Conservation (phyloP, 2,329 filamentous ascomycete genomes). For the Phialocephala subalpina region DNA sequence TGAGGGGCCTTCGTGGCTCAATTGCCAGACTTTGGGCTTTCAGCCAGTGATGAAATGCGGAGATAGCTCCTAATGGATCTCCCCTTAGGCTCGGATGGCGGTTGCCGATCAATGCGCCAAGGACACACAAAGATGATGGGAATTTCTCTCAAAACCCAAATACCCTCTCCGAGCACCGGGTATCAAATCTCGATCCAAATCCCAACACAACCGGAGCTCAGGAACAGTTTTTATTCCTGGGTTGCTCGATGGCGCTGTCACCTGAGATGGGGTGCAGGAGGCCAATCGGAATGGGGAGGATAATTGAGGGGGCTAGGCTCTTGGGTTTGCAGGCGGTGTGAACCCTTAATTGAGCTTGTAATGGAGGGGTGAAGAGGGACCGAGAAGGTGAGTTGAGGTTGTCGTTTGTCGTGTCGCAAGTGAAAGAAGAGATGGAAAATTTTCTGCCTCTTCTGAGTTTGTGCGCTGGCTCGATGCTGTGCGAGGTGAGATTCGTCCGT, state of each 20-base stretch:
- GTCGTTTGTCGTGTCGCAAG: background rate
- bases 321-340: constrained; percentile 13
- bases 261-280: background rate
- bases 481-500: constrained; percentile 17
- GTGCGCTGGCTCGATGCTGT: constrained; percentile 12
- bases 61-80: constrained; percentile 13
- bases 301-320: constrained; percentile 8
- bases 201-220: background rate
- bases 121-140: background rate
- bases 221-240: background rate
- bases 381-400: background rate
- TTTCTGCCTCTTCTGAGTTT: constrained; percentile 7
- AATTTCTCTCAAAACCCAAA: background rate
- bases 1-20: constrained; percentile 2
- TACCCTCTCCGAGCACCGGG: background rate
- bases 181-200: background rate
- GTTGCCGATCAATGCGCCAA: constrained; percentile 2
- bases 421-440: constrained; percentile 7
- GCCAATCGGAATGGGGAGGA: constrained; percentile 19
- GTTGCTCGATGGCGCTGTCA: constrained; percentile 12
- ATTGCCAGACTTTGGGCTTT: constrained; percentile 1
- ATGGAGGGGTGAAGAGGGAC: background rate
- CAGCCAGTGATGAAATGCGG: constrained; percentile 3
- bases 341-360: constrained; percentile 4
- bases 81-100: background rate